phyloP scores from a whole-genome alignment of 345 rosid species.

The Clausena lansium region DNA sequence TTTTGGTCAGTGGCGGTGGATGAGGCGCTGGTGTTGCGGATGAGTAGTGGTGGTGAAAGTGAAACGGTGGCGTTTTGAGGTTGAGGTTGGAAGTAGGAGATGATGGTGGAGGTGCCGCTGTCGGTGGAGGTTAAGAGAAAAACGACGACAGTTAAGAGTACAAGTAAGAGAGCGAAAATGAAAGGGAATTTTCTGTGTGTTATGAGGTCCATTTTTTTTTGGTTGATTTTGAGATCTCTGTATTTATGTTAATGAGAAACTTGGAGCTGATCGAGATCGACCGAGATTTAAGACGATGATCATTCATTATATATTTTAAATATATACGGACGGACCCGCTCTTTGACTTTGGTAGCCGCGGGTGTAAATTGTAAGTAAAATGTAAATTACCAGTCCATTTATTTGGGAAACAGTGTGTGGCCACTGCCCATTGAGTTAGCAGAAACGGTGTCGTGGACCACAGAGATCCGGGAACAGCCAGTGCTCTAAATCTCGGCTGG shows the following conservation, averaged over 20 bases:
- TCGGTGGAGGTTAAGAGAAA: slow-evolving; percentile 34
- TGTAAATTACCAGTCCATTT: too few relatives aligned
- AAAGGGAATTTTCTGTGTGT: slow-evolving; percentile 44
- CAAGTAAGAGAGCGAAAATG: slow-evolving; percentile 39
- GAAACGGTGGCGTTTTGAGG: slow-evolving; percentile 26
- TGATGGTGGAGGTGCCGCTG: slow-evolving; percentile 16
- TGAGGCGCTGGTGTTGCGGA: background rate
- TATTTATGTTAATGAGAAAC: background rate
- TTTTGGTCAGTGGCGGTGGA: slow-evolving; percentile 23
- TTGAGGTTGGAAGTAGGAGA: slow-evolving; percentile 31
- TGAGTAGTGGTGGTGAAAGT: background rate
- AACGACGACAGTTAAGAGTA: slow-evolving; percentile 40
- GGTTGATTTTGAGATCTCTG: background rate
- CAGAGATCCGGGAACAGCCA: too few relatives aligned
- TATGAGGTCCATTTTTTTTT: slow-evolving; percentile 21
- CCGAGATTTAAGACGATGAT: background rate
- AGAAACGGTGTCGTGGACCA: too few relatives aligned
- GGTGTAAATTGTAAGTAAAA: too few relatives aligned
- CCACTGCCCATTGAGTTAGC: too few relatives aligned
- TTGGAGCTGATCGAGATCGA: background rate
- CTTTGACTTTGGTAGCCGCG: too few relatives aligned
- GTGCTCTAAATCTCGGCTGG: too few relatives aligned
- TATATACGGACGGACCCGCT: too few relatives aligned
- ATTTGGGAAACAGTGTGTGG: too few relatives aligned
- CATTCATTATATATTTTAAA: too few relatives aligned